A percentile compares a stretch with the other conserved stretches of the same genome.
Evolutionary conservation across 305 asterid genomes (phyloP).

Genomic region (Plantago rigida): DNA sequence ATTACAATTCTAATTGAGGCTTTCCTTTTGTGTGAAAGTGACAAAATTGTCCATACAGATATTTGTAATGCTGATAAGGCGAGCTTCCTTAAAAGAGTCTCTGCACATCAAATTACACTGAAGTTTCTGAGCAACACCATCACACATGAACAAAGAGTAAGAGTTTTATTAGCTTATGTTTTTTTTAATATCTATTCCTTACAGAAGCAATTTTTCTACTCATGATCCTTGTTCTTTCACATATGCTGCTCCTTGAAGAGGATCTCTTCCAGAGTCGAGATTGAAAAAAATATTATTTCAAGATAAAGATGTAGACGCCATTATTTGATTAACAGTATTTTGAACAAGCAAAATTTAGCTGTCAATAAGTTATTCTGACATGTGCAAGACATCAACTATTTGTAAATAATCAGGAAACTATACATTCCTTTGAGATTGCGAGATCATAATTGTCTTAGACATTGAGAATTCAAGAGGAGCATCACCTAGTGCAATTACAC

Average conservation of each 20-base stretch:
- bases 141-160: constrained; percentile 69
- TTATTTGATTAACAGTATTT: not conserved
- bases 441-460: too few relatives aligned
- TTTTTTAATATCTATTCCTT: constrained; percentile 13
- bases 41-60: constrained; percentile 24
- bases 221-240: constrained; percentile 19
- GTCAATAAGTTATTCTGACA: constrained; percentile 6
- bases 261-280: not conserved
- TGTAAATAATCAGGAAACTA: not conserved
- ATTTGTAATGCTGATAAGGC: constrained; percentile 27
- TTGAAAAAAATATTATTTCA: not conserved
- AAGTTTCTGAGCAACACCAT: constrained; percentile 56
- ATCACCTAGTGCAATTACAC: too few relatives aligned
- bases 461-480: too few relatives aligned
- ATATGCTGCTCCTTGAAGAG: constrained; percentile 8
- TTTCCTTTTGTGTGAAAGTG: constrained; percentile 36
- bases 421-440: too few relatives aligned
- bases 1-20: constrained; percentile 41
- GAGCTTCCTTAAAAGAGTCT: constrained; percentile 36
- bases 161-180: constrained; percentile 7
- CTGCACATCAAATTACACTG: constrained; percentile 46
- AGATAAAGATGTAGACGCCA: not conserved
- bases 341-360: not conserved
- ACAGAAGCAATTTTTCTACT: not conserved
- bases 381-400: constrained; percentile 13